Evolutionary conservation across 192 early-diverging fungal species (phyloP).

Genomic region (Podila verticillata): DNA sequence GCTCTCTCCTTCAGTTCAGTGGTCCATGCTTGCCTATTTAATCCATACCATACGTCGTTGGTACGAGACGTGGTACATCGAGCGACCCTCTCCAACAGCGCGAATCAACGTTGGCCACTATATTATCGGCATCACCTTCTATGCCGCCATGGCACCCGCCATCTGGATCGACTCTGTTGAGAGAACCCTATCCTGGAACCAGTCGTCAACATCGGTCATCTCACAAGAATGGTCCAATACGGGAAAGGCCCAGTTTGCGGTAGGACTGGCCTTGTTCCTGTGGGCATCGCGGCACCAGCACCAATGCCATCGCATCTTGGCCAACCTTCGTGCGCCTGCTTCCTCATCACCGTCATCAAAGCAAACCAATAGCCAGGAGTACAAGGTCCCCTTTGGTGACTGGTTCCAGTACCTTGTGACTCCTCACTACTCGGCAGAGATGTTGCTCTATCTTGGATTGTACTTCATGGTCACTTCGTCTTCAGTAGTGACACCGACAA

Average conservation of each 20-base stretch:
- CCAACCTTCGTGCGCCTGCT: constrained; percentile 55
- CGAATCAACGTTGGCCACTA: constrained; percentile 74
- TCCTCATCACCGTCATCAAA: not conserved
- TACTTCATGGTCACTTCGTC: constrained; percentile 52
- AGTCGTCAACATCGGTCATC: constrained; percentile 9
- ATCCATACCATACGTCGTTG: constrained; percentile 54
- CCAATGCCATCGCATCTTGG: constrained; percentile 73
- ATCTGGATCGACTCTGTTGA: constrained; percentile 59
- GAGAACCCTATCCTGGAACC: constrained; percentile 14
- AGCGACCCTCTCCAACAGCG: constrained; percentile 52
- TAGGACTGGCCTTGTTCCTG: constrained; percentile 55
- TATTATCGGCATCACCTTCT: constrained; percentile 70
- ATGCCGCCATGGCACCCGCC: constrained; percentile 62
- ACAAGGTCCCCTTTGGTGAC: constrained; percentile 72
- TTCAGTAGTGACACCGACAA: not conserved
- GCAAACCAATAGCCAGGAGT: constrained; percentile 24
- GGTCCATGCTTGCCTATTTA: constrained; percentile 49
- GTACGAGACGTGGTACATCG: constrained; percentile 60
- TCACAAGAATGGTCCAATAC: not conserved
- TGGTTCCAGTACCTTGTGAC: constrained; percentile 70
- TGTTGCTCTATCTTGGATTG: constrained; percentile 71
- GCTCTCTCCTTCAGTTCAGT: constrained; percentile 17
- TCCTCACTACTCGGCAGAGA: constrained; percentile 80
- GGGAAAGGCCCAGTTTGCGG: constrained; percentile 6
- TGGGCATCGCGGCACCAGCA: constrained; percentile 74